These are phyloP conservation scores for Sclerospora graminicola DNA, from an alignment of 352 stramenopile species.

Conservation along the genomic window DNA sequence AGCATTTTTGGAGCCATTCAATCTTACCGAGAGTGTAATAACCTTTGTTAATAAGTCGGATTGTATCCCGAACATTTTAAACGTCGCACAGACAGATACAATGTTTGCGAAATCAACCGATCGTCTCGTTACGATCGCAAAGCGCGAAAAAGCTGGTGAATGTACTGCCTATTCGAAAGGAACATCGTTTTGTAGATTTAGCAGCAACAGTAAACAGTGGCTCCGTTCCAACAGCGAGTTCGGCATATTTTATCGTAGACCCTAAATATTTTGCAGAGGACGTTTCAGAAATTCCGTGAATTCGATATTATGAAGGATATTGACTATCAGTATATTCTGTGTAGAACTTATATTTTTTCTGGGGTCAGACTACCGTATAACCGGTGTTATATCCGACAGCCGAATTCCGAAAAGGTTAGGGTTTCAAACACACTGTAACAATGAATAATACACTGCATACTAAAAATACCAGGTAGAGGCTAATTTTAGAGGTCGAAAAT, in stretches of 20 bases:
- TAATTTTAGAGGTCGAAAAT: too few species aligned
- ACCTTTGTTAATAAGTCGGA: constrained; percentile 83
- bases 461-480: too few species aligned
- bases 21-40: constrained; percentile 39
- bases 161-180: constrained; percentile 61
- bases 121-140: constrained; percentile 73
- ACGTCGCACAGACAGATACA: constrained; percentile 63
- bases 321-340: constrained; percentile 66
- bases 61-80: constrained; percentile 78
- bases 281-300: constrained; percentile 72
- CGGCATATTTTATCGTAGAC: constrained; percentile 75
- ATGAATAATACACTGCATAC: too few species aligned
- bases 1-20: constrained; percentile 40
- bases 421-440: too few species aligned
- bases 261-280: constrained; percentile 66
- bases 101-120: constrained; percentile 75
- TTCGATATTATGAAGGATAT: constrained; percentile 68
- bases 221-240: constrained; percentile 29
- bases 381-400: too few species aligned
- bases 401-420: too few species aligned
- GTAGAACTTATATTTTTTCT: constrained; percentile 69
- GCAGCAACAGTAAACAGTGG: constrained; percentile 18
- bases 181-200: constrained; percentile 46
- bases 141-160: constrained; percentile 58
- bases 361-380: too few species aligned